Evolutionary conservation across 2,329 filamentous ascomycete genomes (phyloP), one percentile per base, ranked within the genome.

Genomic region (Pseudogymnoascus sp.): DNA sequence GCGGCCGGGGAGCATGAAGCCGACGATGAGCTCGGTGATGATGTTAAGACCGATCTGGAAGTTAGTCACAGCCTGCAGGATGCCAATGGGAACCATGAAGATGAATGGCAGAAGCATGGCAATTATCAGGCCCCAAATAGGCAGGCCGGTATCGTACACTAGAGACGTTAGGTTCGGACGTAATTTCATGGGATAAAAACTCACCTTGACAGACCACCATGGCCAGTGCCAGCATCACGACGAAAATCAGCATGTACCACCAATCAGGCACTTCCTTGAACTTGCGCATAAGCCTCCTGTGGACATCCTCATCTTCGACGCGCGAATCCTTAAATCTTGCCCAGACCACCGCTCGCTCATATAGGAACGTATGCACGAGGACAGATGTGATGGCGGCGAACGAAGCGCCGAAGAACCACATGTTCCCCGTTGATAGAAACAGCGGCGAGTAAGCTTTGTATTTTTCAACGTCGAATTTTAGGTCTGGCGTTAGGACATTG

Each of bases 321-420:
- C 64, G 63, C 5, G 67, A 60, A 7, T 61, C 58, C 31, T 61
- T 64, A 25, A 63, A 66, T 13, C 63, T 62, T 29, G 64, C 76
- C 83, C 84, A 87, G 36, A 91, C 86, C 60, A 85, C 82, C 65
- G 82, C 78, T 15, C 88, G 81, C 64, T 90, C 84, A 72, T 89
- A 84, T 1, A 92, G 75, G 65, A 78, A 83, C 0, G 85, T 88
- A 68, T 90, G 84, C 0, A 89, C 80, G 15, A 92, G 74, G 1
- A 91, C 79, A 0, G 87, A 82, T 0, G 87, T 77, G 40, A 90
- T 88, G 59, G 86, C 82, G 3, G 88, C 88, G 69, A 91, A 91
- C 0, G 85, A 88, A 1, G 90, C 74, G 0, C 87, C 88, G 67
- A 90, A 91, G 0, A 81, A 79, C 63, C 90, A 74, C 64, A 86